Percentiles rank a stretch among this genome's conserved stretches.
Conservation (phyloP, 1,139 yeast species). For the Scheffersomyces quercinus region DNA sequence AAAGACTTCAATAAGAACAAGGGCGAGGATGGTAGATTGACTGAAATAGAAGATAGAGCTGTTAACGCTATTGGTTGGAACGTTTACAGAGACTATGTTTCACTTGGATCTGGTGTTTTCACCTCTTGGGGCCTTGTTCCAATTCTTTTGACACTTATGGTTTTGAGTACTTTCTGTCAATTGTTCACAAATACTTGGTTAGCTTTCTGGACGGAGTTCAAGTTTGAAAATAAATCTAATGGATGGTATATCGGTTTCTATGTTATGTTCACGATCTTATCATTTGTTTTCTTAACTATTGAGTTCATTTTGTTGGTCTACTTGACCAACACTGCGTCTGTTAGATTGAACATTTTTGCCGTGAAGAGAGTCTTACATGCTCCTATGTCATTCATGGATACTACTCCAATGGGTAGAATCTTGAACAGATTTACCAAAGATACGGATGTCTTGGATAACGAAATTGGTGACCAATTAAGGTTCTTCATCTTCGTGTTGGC, state of each 20-base stretch:
- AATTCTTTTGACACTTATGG: constrained; percentile 18
- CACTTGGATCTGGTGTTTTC: constrained; percentile 14
- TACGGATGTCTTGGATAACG: constrained; percentile 80
- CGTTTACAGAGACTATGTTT: constrained; percentile 16
- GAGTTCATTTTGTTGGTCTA: constrained; percentile 51
- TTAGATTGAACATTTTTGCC: constrained; percentile 40
- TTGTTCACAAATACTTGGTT: constrained; percentile 80
- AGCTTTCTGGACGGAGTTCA: constrained; percentile 74
- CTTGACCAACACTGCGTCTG: constrained; percentile 49
- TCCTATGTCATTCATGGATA: constrained; percentile 61
- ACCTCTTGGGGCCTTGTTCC: constrained; percentile 20
- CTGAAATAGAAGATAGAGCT: constrained; percentile 23
- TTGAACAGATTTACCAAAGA: constrained; percentile 75
- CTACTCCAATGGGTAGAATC: constrained; percentile 67
- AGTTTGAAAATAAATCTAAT: constrained; percentile 46
- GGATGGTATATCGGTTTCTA: constrained; percentile 74
- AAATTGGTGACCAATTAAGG: constrained; percentile 60
- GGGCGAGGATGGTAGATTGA: constrained; percentile 31
- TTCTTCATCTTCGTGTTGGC: constrained; percentile 51
- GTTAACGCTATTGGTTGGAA: constrained; percentile 14
- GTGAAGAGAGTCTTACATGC: constrained; percentile 44
- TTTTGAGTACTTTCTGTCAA: constrained; percentile 56
- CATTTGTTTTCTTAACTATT: constrained; percentile 33
- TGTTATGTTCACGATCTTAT: constrained; percentile 52
- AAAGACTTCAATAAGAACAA: constrained; percentile 19